Evolutionary conservation across 495 filamentous ascomycete genomes (phyloP).

Genomic region (Aspergillus homomorphus): DNA sequence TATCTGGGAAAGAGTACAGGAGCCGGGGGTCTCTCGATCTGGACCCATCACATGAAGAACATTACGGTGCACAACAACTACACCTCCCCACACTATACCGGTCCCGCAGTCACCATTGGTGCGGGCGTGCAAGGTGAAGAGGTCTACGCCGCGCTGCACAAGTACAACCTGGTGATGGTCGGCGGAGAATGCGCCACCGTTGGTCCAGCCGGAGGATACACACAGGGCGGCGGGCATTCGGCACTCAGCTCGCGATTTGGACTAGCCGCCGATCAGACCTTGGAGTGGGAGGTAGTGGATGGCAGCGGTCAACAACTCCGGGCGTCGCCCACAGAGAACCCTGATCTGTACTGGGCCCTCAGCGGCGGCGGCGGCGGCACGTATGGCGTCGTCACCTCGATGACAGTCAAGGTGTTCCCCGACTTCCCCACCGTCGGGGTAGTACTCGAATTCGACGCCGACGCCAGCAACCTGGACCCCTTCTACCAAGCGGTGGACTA

Average conservation of each 20-base stretch:
- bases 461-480: slow-evolving; percentile 31
- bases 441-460: slow-evolving; percentile 29
- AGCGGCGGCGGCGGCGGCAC: slow-evolving; percentile 63
- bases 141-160: slow-evolving; percentile 43
- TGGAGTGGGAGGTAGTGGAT: slow-evolving; percentile 61
- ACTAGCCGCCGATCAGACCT: slow-evolving; percentile 59
- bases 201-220: slow-evolving; percentile 53
- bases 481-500: slow-evolving; percentile 42
- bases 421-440: slow-evolving; percentile 36
- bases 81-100: slow-evolving; percentile 36
- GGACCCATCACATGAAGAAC: slow-evolving; percentile 56
- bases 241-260: slow-evolving; percentile 52
- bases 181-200: slow-evolving; percentile 37
- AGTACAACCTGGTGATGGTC: slow-evolving; percentile 21
- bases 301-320: slow-evolving; percentile 45
- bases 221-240: slow-evolving; percentile 60
- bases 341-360: slow-evolving; percentile 67
- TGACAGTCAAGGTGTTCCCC: slow-evolving; percentile 44
- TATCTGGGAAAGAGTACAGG: slow-evolving; percentile 57
- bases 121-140: slow-evolving; percentile 51
- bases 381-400: slow-evolving; percentile 58
- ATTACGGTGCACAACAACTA: slow-evolving; percentile 38
- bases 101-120: slow-evolving; percentile 52
- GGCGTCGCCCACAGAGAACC: slow-evolving; percentile 50
- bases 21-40: slow-evolving; percentile 49